Evolutionary conservation across 768 basidiomycete species (phyloP).

Genomic region (Hygrophoropsis aurantiaca): DNA sequence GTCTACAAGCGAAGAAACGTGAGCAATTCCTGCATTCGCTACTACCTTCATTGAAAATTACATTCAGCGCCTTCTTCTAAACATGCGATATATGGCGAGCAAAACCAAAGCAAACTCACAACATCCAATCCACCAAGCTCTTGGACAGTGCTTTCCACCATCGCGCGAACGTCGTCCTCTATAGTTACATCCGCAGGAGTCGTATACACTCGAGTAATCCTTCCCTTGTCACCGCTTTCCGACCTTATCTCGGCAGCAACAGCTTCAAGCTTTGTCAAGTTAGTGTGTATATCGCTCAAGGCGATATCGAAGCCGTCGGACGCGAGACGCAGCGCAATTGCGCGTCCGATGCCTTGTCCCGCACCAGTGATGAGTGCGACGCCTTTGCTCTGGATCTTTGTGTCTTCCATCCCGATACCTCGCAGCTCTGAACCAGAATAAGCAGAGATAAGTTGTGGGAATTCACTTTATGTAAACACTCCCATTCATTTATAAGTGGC

Average conservation of each 20-base stretch:
- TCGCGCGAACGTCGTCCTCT: constrained; percentile 29
- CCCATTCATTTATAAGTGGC: too few relatives aligned
- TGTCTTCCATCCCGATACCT: too few relatives aligned
- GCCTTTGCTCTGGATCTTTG: constrained; percentile 20
- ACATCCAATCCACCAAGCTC: constrained; percentile 33
- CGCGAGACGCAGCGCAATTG: constrained; percentile 36
- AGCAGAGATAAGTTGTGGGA: too few relatives aligned
- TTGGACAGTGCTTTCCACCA: constrained; percentile 24
- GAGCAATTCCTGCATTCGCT: constrained; percentile 21
- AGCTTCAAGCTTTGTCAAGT: constrained; percentile 16
- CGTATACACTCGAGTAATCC: constrained; percentile 7
- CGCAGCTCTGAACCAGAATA: too few relatives aligned
- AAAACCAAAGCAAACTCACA: constrained; percentile 21
- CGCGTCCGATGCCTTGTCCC: constrained; percentile 31
- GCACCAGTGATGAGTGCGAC: constrained; percentile 32
- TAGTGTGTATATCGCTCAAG: constrained; percentile 30
- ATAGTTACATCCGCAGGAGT: constrained; percentile 24
- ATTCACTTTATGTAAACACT: too few relatives aligned
- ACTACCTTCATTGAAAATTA: constrained; percentile 8
- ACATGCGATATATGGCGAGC: neutral
- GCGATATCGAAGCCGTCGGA: constrained; percentile 35
- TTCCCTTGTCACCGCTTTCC: constrained; percentile 2
- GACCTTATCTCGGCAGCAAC: constrained; percentile 14
- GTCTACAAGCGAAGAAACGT: constrained; percentile 8
- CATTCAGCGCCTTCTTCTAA: neutral